phyloP scores from a whole-genome alignment of 306 rosid species.

The Albizia julibrissin region DNA sequence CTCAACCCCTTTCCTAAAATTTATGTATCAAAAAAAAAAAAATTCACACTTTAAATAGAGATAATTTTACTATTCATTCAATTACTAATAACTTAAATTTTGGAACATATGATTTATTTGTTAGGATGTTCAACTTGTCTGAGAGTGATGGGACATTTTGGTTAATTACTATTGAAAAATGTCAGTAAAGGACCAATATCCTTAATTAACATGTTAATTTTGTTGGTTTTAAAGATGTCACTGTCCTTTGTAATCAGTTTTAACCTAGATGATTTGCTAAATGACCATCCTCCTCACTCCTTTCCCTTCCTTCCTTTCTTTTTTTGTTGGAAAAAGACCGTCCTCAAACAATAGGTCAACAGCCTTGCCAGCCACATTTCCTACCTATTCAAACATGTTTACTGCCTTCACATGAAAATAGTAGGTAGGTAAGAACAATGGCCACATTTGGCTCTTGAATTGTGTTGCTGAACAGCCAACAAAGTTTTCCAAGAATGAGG shows the following conservation, averaged over 20 bases:
- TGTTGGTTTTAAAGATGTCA: not conserved
- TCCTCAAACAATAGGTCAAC: not conserved
- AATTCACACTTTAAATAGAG: too few species aligned
- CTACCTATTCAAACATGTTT: not conserved
- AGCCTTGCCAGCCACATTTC: not conserved
- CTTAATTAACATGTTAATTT: too few species aligned
- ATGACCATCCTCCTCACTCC: not conserved
- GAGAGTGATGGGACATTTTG: too few species aligned
- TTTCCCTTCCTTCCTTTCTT: too few species aligned
- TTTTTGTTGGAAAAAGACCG: too few species aligned
- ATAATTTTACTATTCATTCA: too few species aligned
- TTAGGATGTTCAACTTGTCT: too few species aligned
- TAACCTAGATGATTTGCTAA: not conserved
- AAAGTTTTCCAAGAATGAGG: not conserved
- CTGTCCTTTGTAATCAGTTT: not conserved
- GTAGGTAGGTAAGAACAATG: not conserved
- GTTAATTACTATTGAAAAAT: too few species aligned
- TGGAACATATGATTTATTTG: too few species aligned
- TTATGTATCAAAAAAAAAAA: too few species aligned
- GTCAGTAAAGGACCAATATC: not conserved
- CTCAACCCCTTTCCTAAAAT: too few species aligned
- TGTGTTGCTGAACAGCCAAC: not conserved
- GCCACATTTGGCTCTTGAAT: not conserved
- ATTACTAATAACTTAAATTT: too few species aligned
- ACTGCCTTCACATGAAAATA: not conserved